These are phyloP conservation scores for Magnusiomyces ingens DNA, from an alignment of 1,139 yeast species.

Conservation along the genomic window DNA sequence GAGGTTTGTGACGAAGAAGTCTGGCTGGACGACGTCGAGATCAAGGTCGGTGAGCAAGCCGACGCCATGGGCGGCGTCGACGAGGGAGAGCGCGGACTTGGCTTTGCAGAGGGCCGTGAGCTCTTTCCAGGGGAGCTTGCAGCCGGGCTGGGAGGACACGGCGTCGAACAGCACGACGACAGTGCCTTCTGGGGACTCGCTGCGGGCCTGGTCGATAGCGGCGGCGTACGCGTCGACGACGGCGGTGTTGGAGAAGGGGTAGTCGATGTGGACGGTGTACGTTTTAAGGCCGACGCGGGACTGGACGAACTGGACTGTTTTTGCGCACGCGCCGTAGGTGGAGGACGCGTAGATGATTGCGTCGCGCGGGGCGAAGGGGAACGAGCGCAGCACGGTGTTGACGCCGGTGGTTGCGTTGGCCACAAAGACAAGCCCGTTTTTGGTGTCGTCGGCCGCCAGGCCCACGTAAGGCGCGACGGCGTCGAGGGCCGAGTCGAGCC, in stretches of 20 bases:
- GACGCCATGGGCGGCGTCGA: slow-evolving; percentile 69
- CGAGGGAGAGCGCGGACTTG: slow-evolving; percentile 45
- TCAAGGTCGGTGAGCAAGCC: slow-evolving; percentile 48
- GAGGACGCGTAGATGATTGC: slow-evolving; percentile 45
- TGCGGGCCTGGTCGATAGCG: slow-evolving; percentile 25
- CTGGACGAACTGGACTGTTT: slow-evolving; percentile 45
- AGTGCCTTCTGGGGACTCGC: slow-evolving; percentile 15
- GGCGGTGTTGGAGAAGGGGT: slow-evolving; percentile 44
- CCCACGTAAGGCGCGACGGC: slow-evolving; percentile 27
- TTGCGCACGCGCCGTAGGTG: slow-evolving; percentile 53
- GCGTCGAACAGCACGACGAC: slow-evolving; percentile 53
- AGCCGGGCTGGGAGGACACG: slow-evolving; percentile 60
- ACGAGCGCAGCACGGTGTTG: slow-evolving; percentile 52
- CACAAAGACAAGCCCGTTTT: slow-evolving; percentile 43
- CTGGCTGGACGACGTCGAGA: slow-evolving; percentile 45
- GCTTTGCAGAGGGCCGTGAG: slow-evolving; percentile 44
- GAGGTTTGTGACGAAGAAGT: slow-evolving; percentile 54
- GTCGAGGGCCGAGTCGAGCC: slow-evolving; percentile 32
- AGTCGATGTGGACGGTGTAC: slow-evolving; percentile 41
- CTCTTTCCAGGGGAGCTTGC: slow-evolving; percentile 48
- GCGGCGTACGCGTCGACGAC: slow-evolving; percentile 40
- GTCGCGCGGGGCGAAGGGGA: slow-evolving; percentile 50
- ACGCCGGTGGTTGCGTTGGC: slow-evolving; percentile 58
- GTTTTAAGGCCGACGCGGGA: slow-evolving; percentile 40
- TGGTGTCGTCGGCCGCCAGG: slow-evolving; percentile 4